These are phyloP conservation scores for Anacardium occidentale DNA, from an alignment of 345 rosid genomes.

Conservation along the genomic window DNA sequence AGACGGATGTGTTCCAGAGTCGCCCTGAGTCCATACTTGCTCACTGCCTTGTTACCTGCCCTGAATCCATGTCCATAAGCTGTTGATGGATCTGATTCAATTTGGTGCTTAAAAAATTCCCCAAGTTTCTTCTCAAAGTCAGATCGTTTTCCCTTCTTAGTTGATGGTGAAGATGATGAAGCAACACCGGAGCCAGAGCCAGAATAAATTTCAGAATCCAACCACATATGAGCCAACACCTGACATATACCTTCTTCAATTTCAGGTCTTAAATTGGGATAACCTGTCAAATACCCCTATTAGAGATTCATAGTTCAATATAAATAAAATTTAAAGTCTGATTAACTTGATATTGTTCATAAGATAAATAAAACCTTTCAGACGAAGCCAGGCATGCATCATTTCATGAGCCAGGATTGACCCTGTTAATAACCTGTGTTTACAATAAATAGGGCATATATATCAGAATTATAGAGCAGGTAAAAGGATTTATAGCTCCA, in stretches of 20 bases:
- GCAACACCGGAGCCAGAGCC: conserved; percentile 45
- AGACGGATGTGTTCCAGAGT: conserved; percentile 82
- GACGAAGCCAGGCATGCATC: conserved; percentile 99
- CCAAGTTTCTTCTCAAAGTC: conserved; percentile 95
- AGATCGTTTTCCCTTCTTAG: conserved; percentile 81
- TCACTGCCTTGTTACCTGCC: conserved; percentile 69
- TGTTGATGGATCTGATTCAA: conserved; percentile 74
- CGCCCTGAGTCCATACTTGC: conserved; percentile 58
- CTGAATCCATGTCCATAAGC: conserved; percentile 94
- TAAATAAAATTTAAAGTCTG: background rate
- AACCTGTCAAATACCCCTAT: conserved; percentile 46
- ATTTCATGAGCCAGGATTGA: conserved; percentile 97
- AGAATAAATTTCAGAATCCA: conserved; percentile 81
- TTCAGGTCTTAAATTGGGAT: conserved; percentile 76
- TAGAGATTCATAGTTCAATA: background rate
- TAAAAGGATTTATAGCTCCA: background rate
- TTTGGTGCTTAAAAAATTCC: conserved; percentile 83
- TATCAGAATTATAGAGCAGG: background rate
- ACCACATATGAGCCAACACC: conserved; percentile 95
- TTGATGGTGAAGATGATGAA: conserved; percentile 47
- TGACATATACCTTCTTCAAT: conserved; percentile 99
- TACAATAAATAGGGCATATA: background rate
- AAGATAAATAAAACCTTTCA: conserved; percentile 52
- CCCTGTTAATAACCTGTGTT: conserved; percentile 85
- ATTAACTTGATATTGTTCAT: background rate